Evolutionary conservation across 129 eudicot genomes (phyloP).

Genomic region (Erigeron canadensis): DNA sequence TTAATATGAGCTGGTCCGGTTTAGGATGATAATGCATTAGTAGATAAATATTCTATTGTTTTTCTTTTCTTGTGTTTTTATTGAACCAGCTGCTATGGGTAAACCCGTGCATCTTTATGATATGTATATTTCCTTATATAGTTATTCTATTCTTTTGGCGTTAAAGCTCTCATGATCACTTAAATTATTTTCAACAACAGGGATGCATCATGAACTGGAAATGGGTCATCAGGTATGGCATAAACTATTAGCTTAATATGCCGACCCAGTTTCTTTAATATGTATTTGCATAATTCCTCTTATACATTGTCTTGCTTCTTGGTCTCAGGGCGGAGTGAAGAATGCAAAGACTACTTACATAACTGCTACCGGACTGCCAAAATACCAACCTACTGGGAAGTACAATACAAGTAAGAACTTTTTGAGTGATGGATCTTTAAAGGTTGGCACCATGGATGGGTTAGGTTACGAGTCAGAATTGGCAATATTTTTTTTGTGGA

Average conservation of each 20-base stretch:
- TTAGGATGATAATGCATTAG: too few relatives aligned
- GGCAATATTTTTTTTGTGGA: too few relatives aligned
- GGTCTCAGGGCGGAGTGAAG: conserved; percentile 40
- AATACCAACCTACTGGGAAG: conserved; percentile 58
- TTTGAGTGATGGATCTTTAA: neutral
- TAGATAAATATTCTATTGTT: too few relatives aligned
- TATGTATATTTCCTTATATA: neutral
- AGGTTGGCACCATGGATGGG: neutral
- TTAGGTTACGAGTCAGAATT: neutral
- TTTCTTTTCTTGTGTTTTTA: too few relatives aligned
- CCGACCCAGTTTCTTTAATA: neutral
- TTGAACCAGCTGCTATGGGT: neutral
- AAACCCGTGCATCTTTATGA: neutral
- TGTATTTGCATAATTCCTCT: neutral
- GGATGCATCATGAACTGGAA: conserved; percentile 61
- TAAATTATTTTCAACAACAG: conserved; percentile 21
- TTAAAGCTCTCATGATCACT: neutral
- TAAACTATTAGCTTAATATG: neutral
- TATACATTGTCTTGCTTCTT: neutral
- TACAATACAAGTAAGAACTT: conserved; percentile 53
- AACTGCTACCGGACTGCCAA: conserved; percentile 41
- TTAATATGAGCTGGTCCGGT: too few relatives aligned
- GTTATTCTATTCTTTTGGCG: neutral
- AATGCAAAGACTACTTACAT: conserved; percentile 35
- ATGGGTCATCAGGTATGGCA: conserved; percentile 45